Conservation (phyloP, 2,329 filamentous ascomycete species). For the Balansia obtecta region DNA sequence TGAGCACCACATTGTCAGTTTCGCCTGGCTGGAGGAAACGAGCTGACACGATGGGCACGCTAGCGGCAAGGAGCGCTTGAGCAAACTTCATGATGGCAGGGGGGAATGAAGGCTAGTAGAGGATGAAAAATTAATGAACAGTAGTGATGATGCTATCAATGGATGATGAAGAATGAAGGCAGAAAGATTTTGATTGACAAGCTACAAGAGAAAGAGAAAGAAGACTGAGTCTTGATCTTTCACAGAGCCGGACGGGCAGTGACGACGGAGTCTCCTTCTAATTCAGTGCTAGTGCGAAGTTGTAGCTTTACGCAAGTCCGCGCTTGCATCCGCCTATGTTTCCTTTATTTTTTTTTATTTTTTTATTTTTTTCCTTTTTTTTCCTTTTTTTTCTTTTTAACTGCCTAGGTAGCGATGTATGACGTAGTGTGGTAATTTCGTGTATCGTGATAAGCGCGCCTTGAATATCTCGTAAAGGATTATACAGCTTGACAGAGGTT, state of each 20-base stretch:
- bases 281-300: neutral
- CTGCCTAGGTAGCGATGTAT: too few species aligned
- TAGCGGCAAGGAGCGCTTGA: constrained; percentile 37
- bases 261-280: neutral
- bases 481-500: neutral
- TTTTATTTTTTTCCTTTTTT: too few species aligned
- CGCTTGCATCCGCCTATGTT: too few species aligned
- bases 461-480: too few species aligned
- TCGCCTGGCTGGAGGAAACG: constrained; percentile 45
- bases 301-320: neutral
- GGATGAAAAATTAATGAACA: neutral
- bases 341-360: too few species aligned
- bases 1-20: constrained; percentile 36
- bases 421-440: too few species aligned
- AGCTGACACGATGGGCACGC: constrained; percentile 38
- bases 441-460: too few species aligned
- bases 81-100: constrained; percentile 36
- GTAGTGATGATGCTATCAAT: neutral
- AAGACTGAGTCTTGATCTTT: neutral
- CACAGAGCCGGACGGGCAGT: neutral
- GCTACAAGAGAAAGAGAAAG: neutral
- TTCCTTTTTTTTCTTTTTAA: too few species aligned
- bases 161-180: neutral
- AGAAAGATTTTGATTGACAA: neutral
- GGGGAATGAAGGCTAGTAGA: neutral